Conservation (phyloP, 805 yeast species). For the Nakazawaea peltata region DNA sequence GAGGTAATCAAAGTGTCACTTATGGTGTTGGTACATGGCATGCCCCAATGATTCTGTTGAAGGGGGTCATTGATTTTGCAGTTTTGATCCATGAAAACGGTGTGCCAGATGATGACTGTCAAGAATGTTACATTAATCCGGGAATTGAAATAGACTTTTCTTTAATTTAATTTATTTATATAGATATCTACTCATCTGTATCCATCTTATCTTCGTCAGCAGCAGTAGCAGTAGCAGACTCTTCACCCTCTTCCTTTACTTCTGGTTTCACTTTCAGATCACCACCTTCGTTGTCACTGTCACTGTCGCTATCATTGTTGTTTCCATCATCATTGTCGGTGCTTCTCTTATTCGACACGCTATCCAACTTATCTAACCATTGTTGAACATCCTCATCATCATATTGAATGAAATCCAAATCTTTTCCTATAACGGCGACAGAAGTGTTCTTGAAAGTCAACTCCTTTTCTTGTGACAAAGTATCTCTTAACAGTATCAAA, state of each 20-base stretch:
- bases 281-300: conserved; percentile 19
- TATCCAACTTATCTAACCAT: conserved; percentile 72
- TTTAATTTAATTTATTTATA: no score
- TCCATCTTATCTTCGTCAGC: conserved; percentile 10
- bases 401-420: conserved; percentile 60
- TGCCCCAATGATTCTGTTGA: conserved; percentile 90
- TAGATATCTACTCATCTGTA: conserved; percentile 13
- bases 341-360: conserved; percentile 50
- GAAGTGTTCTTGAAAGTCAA: conserved; percentile 78
- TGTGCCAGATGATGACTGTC: conserved; percentile 70
- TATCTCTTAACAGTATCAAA: conserved; percentile 85
- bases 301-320: conserved; percentile 19
- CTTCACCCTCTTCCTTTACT: conserved; percentile 17
- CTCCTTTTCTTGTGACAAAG: conserved; percentile 90
- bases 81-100: conserved; percentile 87
- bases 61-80: conserved; percentile 66
- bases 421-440: conserved; percentile 88
- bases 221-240: background rate
- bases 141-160: conserved; percentile 36
- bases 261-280: conserved; percentile 19
- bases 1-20: conserved; percentile 84
- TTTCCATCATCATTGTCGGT: conserved; percentile 27
- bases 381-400: conserved; percentile 84
- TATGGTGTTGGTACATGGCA: conserved; percentile 89
- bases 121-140: conserved; percentile 66